These are phyloP conservation scores for Lentinula lateritia DNA, from an alignment of 768 basidiomycete species.

Conservation along the genomic window DNA sequence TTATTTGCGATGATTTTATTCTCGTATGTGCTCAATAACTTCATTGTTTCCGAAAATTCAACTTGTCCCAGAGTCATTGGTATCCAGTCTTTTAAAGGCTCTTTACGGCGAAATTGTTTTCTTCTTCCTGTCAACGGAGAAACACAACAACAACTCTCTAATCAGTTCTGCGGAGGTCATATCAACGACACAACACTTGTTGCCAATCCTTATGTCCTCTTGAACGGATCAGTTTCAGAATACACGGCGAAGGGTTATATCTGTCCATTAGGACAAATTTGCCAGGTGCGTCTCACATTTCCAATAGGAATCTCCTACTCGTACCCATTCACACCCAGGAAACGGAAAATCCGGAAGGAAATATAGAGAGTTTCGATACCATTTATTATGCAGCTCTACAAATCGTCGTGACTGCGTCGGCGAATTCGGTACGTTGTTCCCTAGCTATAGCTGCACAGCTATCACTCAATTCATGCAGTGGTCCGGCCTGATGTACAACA, in stretches of 20 bases:
- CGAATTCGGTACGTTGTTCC: slow-evolving; percentile 54
- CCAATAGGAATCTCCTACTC: neutral
- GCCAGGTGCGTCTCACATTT: slow-evolving; percentile 44
- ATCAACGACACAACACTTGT: slow-evolving; percentile 53
- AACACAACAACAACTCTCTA: slow-evolving; percentile 33
- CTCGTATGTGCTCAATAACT: slow-evolving; percentile 46
- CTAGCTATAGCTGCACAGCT: neutral
- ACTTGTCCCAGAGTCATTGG: slow-evolving; percentile 66
- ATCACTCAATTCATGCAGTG: slow-evolving; percentile 37
- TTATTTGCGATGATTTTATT: slow-evolving; percentile 86
- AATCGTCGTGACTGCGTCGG: slow-evolving; percentile 77
- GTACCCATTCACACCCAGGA: slow-evolving; percentile 34
- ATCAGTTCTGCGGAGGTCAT: slow-evolving; percentile 76
- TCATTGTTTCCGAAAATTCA: neutral
- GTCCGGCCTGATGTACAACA: slow-evolving; percentile 78
- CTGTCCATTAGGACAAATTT: slow-evolving; percentile 83
- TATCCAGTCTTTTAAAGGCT: slow-evolving; percentile 90
- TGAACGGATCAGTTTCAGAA: slow-evolving; percentile 29
- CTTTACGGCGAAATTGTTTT: slow-evolving; percentile 61
- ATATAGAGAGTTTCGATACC: slow-evolving; percentile 83
- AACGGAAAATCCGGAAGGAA: slow-evolving; percentile 55
- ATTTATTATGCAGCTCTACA: slow-evolving; percentile 79
- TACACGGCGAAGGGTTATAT: slow-evolving; percentile 71
- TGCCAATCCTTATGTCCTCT: slow-evolving; percentile 33
- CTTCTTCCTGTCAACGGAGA: slow-evolving; percentile 53